Base-by-base conservation (phyloP, 2,329 filamentous ascomycete species). In the Aureobasidium sp. region DNA sequence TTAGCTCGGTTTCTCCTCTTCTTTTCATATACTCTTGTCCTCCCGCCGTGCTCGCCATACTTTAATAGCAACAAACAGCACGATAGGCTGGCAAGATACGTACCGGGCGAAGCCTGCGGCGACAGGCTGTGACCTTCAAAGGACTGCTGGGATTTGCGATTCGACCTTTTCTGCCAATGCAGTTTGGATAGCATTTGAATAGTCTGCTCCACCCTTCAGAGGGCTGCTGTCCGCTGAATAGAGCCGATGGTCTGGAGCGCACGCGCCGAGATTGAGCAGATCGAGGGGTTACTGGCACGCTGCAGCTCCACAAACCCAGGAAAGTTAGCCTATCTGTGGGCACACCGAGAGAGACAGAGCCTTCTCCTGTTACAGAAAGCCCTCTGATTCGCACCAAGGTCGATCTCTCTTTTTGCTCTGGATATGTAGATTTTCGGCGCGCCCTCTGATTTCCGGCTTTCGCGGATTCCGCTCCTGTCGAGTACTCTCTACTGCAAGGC, bases 141-240 rank as follows among this genome's bases (percentile, higher is more conserved):
- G 39, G 57, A 60, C 34, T 50, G 57, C 57, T 60, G 57, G 15
- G 57, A 60, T 34, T 60, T 50, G 44, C 60, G 50, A 29, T 55
- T 62, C 32, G 50, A 26, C 41, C 60, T 53, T 51, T 62, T 62
- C 60, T 62, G 60, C 60, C 60, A 62, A 46, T 53, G 60, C 42
- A 62, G 42, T 62, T 62, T 62, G 60, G 60, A 62, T 55, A 62
- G 60, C 60, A 62, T 62, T 48, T 47, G 50, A 48, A 56, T 58
- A 48, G 46, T 60, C 36, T 50, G 46, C 32, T 51, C 57, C 57
- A 60, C 44, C 57, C 57, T 46, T 20, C 34, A 60, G 9, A 46
- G 57, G 44, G 57, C 57, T 42, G 57, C 57, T 60, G 44, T 36
- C 51, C 26, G 36, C 44, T 50, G 44, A 23, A 41, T 51, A 37